phyloP scores from a whole-genome alignment of 257 asterid species.

The Parsonsia alboflavescens region DNA sequence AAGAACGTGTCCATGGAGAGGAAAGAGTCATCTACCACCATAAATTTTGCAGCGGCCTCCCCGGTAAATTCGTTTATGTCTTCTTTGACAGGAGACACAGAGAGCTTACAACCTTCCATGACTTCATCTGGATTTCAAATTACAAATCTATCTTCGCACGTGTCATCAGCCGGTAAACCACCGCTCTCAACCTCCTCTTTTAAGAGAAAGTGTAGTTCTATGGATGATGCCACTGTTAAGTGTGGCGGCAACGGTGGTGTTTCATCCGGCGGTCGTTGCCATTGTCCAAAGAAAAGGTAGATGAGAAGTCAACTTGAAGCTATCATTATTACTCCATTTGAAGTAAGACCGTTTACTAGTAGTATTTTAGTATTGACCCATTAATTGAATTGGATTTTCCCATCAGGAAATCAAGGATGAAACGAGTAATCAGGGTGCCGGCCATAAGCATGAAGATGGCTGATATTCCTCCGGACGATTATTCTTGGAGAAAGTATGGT shows the following conservation, averaged over 20 bases:
- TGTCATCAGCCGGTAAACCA: conserved; percentile 70
- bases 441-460: conserved; percentile 81
- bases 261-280: conserved; percentile 56
- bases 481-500: conserved; percentile 88
- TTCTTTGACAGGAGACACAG: conserved; percentile 71
- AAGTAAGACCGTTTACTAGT: background rate
- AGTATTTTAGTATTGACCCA: background rate
- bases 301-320: conserved; percentile 19
- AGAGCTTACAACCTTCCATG: conserved; percentile 56
- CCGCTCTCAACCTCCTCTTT: conserved; percentile 72
- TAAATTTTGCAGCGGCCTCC: conserved; percentile 41
- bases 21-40: conserved; percentile 69
- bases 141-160: conserved; percentile 58
- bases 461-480: conserved; percentile 85
- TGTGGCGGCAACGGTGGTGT: conserved; percentile 51
- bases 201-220: conserved; percentile 72
- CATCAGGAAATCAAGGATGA: conserved; percentile 66
- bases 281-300: conserved; percentile 87
- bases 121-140: conserved; percentile 73
- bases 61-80: conserved; percentile 62
- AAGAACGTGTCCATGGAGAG: conserved; percentile 38
- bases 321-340: background rate
- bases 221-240: conserved; percentile 51
- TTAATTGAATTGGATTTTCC: background rate
- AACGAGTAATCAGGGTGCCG: conserved; percentile 60